A percentile compares a stretch with the other conserved stretches of the same genome.
Evolutionary conservation across 169 alveolate genomes (phyloP).

Genomic region (Plasmodium reichenowi): DNA sequence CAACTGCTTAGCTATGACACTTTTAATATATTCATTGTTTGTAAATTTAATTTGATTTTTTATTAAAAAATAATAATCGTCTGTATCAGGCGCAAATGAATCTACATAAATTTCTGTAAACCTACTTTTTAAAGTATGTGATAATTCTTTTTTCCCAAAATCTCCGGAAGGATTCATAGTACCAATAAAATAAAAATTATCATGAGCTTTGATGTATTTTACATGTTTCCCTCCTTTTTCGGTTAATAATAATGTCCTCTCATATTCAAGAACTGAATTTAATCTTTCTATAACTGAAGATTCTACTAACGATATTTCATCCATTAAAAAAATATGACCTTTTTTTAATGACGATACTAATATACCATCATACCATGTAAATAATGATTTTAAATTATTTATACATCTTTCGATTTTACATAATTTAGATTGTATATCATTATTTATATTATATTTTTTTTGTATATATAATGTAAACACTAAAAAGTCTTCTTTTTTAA

Average conservation of each 20-base stretch:
- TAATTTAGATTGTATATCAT: conserved; percentile 9
- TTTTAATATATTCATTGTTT: conserved; percentile 21
- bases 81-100: conserved; percentile 59
- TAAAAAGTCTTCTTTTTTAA: conserved; percentile 53
- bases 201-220: conserved; percentile 91
- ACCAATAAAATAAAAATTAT: conserved; percentile 95
- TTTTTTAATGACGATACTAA: conserved; percentile 95
- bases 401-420: conserved; percentile 32
- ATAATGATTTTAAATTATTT: conserved; percentile 84
- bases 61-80: conserved; percentile 59
- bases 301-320: conserved; percentile 98
- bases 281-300: conserved; percentile 99
- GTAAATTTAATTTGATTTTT: conserved; percentile 41
- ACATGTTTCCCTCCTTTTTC: conserved; percentile 85
- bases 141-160: conserved; percentile 99
- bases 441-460: conserved; percentile 40
- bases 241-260: conserved; percentile 84
- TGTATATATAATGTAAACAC: conserved; percentile 38
- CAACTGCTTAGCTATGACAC: conserved; percentile 9
- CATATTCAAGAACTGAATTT: conserved; percentile 97
- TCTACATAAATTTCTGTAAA: conserved; percentile 97
- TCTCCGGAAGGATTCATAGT: conserved; percentile 99
- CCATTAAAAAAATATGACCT: conserved; percentile 96
- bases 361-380: conserved; percentile 99
- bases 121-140: conserved; percentile 98